Conservation (phyloP, 208 protist species). For the Trypanosoma mega region DNA sequence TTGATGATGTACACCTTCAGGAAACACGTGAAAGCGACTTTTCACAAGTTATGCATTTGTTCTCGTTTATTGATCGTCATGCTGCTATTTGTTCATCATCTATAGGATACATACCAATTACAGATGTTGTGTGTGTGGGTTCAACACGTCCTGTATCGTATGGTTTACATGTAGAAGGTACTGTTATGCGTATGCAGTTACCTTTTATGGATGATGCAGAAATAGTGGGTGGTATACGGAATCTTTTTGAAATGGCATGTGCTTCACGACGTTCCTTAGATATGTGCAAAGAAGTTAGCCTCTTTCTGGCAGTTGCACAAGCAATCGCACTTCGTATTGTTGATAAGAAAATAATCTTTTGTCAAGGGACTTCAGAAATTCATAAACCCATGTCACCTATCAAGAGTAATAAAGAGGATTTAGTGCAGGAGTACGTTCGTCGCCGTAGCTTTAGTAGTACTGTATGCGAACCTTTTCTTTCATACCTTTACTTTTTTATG, state of each 20-base stretch:
- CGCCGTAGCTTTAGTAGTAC: not conserved
- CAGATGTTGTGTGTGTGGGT: slow-evolving; percentile 67
- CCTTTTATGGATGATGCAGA: slow-evolving; percentile 60
- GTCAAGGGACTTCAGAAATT: slow-evolving; percentile 13
- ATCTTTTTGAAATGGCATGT: slow-evolving; percentile 58
- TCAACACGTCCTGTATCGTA: slow-evolving; percentile 11
- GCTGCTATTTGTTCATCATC: slow-evolving; percentile 52
- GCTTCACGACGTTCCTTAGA: slow-evolving; percentile 46
- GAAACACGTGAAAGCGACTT: slow-evolving; percentile 14
- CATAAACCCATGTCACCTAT: slow-evolving; percentile 11
- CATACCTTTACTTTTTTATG: slow-evolving; percentile 17
- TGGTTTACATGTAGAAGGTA: slow-evolving; percentile 12
- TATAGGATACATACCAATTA: slow-evolving; percentile 50
- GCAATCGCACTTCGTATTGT: slow-evolving; percentile 12
- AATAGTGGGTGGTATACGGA: slow-evolving; percentile 44
- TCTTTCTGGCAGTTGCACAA: slow-evolving; percentile 58
- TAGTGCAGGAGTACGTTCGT: not conserved
- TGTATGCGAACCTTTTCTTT: not conserved
- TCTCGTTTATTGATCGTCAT: slow-evolving; percentile 69
- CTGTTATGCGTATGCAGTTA: slow-evolving; percentile 36
- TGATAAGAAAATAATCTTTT: not conserved
- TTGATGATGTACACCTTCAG: slow-evolving; percentile 83
- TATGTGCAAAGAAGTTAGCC: slow-evolving; percentile 37
- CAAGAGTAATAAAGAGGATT: not conserved
- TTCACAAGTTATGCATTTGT: slow-evolving; percentile 47